Conservation (phyloP, 176 grass and related monocot genomes). For the Bonia amplexicaulis region DNA sequence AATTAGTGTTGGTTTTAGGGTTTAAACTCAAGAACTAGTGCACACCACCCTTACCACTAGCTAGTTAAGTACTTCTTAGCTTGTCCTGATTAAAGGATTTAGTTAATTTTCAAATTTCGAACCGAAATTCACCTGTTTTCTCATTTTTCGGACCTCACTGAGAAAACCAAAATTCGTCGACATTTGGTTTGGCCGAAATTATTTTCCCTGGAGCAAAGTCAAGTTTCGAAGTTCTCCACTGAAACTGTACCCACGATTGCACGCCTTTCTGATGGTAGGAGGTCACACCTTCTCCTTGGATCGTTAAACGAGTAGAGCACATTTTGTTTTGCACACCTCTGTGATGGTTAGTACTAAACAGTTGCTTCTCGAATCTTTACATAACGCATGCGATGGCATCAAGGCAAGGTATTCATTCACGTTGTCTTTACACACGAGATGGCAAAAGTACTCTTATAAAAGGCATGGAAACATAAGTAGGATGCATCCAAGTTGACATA, state of each 20-base stretch:
- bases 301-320: neutral
- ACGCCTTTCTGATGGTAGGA: neutral
- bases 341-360: neutral
- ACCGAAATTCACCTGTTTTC: no score
- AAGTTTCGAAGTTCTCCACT: neutral
- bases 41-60: no score
- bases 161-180: no score
- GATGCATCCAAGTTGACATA: no score
- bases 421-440: neutral
- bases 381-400: neutral
- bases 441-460: neutral
- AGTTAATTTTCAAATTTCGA: no score
- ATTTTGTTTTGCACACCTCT: neutral
- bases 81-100: no score
- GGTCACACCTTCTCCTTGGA: neutral
- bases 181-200: no score
- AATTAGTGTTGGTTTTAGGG: no score
- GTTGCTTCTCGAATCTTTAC: neutral
- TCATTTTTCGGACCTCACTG: no score
- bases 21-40: no score
- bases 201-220: no score
- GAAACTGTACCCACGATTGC: neutral
- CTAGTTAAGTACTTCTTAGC: no score
- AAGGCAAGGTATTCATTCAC: neutral
- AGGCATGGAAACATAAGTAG: neutral